Percentiles rank a stretch among this genome's conserved stretches.
These are phyloP conservation scores for Geranium incanum DNA, from an alignment of 441 rosid species.

Conservation along the genomic window DNA sequence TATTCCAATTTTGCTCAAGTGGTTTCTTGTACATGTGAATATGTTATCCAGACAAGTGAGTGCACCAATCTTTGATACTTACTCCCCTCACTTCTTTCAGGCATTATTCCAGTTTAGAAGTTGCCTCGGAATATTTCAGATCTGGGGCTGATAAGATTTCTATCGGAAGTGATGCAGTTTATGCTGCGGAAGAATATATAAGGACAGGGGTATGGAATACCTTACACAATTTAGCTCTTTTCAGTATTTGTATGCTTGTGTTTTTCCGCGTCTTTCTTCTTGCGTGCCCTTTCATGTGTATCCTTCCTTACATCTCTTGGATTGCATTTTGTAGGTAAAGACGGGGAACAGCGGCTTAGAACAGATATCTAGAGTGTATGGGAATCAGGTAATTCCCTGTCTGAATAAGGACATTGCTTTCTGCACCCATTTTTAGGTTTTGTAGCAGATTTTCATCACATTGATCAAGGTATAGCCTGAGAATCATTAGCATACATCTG, in stretches of 20 bases:
- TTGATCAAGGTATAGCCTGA: neutral
- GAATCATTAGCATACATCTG: neutral
- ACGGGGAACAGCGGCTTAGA: slow-evolving; percentile 87
- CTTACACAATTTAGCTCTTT: slow-evolving; percentile 15
- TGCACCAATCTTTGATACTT: slow-evolving; percentile 10
- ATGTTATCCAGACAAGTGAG: neutral
- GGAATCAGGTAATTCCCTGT: slow-evolving; percentile 66
- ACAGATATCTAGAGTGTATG: slow-evolving; percentile 88
- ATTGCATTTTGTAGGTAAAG: slow-evolving; percentile 46
- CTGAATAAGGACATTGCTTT: slow-evolving; percentile 9
- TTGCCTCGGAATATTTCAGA: slow-evolving; percentile 94
- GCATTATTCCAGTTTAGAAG: slow-evolving; percentile 94
- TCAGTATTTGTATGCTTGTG: slow-evolving; percentile 16
- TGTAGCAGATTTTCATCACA: neutral
- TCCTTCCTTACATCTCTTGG: slow-evolving; percentile 17
- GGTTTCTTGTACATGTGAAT: neutral
- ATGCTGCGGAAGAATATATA: slow-evolving; percentile 78
- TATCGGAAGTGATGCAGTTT: slow-evolving; percentile 94
- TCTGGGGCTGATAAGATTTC: slow-evolving; percentile 97
- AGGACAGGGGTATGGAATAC: slow-evolving; percentile 59
- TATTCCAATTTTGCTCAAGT: slow-evolving; percentile 7
- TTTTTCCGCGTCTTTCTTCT: neutral
- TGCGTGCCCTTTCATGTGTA: slow-evolving; percentile 7
- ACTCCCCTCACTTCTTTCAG: slow-evolving; percentile 31
- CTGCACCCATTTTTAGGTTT: neutral